These are phyloP conservation scores for Cichorium intybus DNA, from an alignment of 140 eudicot species.

Conservation along the genomic window DNA sequence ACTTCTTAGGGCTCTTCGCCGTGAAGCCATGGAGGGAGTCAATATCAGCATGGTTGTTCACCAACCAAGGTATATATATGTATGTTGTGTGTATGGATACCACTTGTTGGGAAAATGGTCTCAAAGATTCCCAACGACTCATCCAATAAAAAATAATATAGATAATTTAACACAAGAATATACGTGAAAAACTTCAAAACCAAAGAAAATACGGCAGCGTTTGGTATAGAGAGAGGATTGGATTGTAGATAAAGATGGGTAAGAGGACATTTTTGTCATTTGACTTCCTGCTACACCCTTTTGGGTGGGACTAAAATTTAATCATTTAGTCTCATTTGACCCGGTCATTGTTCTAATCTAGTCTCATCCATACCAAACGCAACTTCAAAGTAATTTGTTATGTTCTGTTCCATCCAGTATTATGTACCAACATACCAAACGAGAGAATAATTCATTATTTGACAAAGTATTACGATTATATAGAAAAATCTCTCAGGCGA, in stretches of 20 bases:
- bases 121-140: background rate
- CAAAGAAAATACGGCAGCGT: too few species aligned
- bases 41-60: constrained; percentile 94
- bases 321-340: too few species aligned
- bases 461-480: background rate
- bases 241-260: too few species aligned
- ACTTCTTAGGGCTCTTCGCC: constrained; percentile 89
- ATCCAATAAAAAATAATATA: background rate
- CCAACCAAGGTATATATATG: constrained; percentile 67
- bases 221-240: too few species aligned
- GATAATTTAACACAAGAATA: background rate
- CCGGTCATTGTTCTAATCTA: too few species aligned
- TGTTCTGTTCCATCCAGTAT: too few species aligned
- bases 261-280: too few species aligned
- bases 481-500: background rate
- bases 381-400: too few species aligned
- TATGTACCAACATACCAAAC: too few species aligned
- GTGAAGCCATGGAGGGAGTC: constrained; percentile 96
- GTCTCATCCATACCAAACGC: too few species aligned
- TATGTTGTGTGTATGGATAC: background rate
- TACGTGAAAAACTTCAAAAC: background rate
- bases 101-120: background rate
- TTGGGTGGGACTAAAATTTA: too few species aligned
- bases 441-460: background rate
- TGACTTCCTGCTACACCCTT: too few species aligned